Evolutionary conservation across 768 basidiomycete species (phyloP), one percentile per base, ranked within the genome.

Genomic region (Leccinum uliginosum): DNA sequence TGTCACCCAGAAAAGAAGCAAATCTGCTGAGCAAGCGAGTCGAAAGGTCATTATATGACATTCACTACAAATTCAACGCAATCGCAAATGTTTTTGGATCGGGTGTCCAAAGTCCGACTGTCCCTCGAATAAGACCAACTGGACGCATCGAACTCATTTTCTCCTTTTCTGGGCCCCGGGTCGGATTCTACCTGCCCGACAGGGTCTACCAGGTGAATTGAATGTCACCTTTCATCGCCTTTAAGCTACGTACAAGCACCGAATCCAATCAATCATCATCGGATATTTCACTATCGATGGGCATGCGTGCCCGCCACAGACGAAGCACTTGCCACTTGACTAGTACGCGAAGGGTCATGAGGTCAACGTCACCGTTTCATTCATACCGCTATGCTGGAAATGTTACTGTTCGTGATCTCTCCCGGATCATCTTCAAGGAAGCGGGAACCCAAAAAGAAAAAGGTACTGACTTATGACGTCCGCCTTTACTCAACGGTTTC

Each of bases 241-340:
- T 43, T n/a, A 3, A 21, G 30, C 29, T 26, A 32, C 3, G 19
- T 30, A 9, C 15, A 38, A 50, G 19, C 11, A 19, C 44, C 60
- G 51, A 26, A 27, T 23, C 9, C n/a, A 38, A 50, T 47, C 53
- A 57, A 40, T 19, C 17, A 40, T 19, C 17, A 27, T 17, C 7
- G 21, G 30, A 35, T 19, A 3, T 6, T 10, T 32, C 27, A 62
- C 32, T 38, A 54, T 63, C 49, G 52, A 38, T 54, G 44, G 34
- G 47, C 44, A 49, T 6, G 19, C 59, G 17, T 27, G 49, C 14
- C 51, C 19, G 17, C 30, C 52, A 46, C 32, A 46, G 53, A 62
- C 21, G 29, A 26, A 46, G 55, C 48, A n/a, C 21, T 15, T 35
- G 14, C 38, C 48, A 40, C 23, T 15, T 47, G 30, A 48, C 38